phyloP scores from a whole-genome alignment of 2,329 filamentous ascomycete genomes.

The Rutstroemia sp. region DNA sequence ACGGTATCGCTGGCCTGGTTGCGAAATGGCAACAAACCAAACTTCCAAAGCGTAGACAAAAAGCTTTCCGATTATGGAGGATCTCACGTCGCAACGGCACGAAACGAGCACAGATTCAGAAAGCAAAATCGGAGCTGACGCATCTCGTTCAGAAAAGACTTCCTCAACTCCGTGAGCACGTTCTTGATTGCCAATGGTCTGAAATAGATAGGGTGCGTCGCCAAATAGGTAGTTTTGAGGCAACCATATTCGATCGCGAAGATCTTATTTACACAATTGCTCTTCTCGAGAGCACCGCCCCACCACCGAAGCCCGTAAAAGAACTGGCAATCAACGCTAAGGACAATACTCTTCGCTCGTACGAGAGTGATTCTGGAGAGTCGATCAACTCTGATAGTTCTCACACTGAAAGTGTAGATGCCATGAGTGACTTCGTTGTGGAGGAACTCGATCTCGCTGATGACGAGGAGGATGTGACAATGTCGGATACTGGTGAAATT shows the following conservation, averaged over 20 bases:
- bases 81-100: constrained; percentile 38
- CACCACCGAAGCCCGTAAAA: constrained; percentile 30
- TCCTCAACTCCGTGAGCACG: constrained; percentile 44
- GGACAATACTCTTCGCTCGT: constrained; percentile 8
- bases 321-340: constrained; percentile 8
- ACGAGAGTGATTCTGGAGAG: constrained; percentile 22
- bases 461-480: constrained; percentile 17
- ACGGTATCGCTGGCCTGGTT: constrained; percentile 43
- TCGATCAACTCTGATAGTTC: constrained; percentile 18
- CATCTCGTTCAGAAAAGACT: constrained; percentile 43
- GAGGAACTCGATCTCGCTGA: constrained; percentile 23
- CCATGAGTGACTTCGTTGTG: constrained; percentile 43
- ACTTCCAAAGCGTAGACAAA: constrained; percentile 45
- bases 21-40: constrained; percentile 52
- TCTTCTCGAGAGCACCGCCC: constrained; percentile 37
- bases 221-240: constrained; percentile 54
- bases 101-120: constrained; percentile 36
- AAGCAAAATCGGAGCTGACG: constrained; percentile 36
- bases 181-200: constrained; percentile 46
- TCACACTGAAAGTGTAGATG: constrained; percentile 35
- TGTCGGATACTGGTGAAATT: constrained; percentile 4
- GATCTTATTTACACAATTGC: constrained; percentile 43
- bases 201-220: constrained; percentile 43
- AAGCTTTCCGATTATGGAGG: constrained; percentile 56
- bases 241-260: constrained; percentile 55